Base-by-base conservation (phyloP, 225 moss, liverwort and hornwort genomes). In the Sphagnum tenellum region DNA sequence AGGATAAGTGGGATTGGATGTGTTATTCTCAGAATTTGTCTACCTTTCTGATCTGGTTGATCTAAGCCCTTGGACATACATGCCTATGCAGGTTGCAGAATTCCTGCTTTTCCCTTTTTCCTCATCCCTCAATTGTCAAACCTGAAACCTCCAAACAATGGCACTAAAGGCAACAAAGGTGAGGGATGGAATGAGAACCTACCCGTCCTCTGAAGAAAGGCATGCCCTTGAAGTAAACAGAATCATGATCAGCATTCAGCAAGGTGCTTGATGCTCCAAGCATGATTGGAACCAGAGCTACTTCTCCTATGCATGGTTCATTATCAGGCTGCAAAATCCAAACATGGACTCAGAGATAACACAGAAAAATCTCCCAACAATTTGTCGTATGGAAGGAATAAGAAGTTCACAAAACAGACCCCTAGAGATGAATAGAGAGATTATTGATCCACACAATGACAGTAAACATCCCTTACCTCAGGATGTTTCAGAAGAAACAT, bases 201-300 rank as follows among this genome's bases (percentile, higher is more conserved):
- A 81, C 85, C 78, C 78, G 81, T 71, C 85, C 81, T 61, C 74
- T 71, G 49, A 71, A 78, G 44, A 71, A 46, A 45, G 85, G 85
- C 84, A 85, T 85, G 69, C 78, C 84, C 67, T 72, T 78, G 70
- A 76, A 85, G 69, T 85, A 85, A 9, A 85, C 78, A 49, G 74
- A 69, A 49, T 78, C 81, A 59, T 81, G 85, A 60, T 70, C 75
- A 59, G 84, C 76, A 48, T 81, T 85, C 5, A 85, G 76, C 72
- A 85, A 76, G 60, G 52, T 71, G 59, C 72, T 4, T 50, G 85
- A 85, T 55, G 76, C 74, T 71, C 85, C 85, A 50, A 85, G 71
- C 51, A 78, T 81, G 3, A 78, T 78, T 47, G 85, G 81, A 62
- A 76, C 71, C 67, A 85, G 69, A 44, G 85, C 81, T 71, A 81